These are phyloP conservation scores for Carpinus fangiana DNA, from an alignment of 306 rosid species.

Conservation along the genomic window DNA sequence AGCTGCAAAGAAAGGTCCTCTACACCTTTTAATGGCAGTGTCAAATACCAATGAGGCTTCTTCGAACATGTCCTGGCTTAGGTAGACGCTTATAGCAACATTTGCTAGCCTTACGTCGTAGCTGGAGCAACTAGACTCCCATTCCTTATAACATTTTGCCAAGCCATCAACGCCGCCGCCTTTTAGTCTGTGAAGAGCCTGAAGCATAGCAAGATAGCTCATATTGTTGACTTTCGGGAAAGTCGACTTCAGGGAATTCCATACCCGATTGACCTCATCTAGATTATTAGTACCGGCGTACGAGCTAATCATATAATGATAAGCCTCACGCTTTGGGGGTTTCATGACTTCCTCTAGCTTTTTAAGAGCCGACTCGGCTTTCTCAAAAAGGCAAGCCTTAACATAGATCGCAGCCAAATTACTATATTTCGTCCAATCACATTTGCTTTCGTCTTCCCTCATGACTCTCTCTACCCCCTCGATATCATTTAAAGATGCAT, in stretches of 20 bases:
- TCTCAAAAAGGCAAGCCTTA: conserved; percentile 57
- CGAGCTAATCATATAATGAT: conserved; percentile 62
- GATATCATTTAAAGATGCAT: conserved; percentile 43
- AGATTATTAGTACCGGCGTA: conserved; percentile 62
- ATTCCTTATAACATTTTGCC: conserved; percentile 55
- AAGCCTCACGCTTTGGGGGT: conserved; percentile 46
- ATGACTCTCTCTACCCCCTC: conserved; percentile 49
- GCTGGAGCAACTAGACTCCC: conserved; percentile 57
- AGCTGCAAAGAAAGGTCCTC: conserved; percentile 52
- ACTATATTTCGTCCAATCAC: conserved; percentile 66
- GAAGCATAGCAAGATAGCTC: conserved; percentile 72
- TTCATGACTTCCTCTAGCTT: conserved; percentile 46
- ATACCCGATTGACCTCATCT: conserved; percentile 59
- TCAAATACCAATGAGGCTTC: conserved; percentile 60
- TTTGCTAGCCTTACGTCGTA: conserved; percentile 58
- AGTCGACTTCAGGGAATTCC: conserved; percentile 55
- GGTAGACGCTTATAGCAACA: conserved; percentile 50
- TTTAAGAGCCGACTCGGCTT: conserved; percentile 60
- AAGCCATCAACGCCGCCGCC: conserved; percentile 50
- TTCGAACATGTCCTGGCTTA: conserved; percentile 49
- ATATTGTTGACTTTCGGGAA: conserved; percentile 44
- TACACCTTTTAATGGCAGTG: conserved; percentile 45
- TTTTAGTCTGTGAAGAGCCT: conserved; percentile 61
- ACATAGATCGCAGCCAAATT: conserved; percentile 72
- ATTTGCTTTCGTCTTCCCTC: conserved; percentile 26